phyloP scores from a whole-genome alignment of 2,329 filamentous ascomycete species.

The Lecanicillium sp. region DNA sequence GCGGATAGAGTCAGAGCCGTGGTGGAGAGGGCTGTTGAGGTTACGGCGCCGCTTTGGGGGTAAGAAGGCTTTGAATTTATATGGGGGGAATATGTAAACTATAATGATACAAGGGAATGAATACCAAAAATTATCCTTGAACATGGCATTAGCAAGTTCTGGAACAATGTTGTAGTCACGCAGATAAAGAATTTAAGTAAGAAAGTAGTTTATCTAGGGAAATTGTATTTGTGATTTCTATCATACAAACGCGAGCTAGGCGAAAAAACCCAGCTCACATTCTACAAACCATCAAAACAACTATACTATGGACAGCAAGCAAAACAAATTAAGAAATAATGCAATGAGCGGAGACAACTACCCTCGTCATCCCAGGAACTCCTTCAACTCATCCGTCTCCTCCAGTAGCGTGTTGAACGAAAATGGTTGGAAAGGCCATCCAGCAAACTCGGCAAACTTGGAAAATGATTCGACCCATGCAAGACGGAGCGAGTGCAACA shows the following conservation, averaged over 20 bases:
- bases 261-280: background rate
- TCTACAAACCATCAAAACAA: constrained; percentile 1
- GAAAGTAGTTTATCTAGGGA: no score
- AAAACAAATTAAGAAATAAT: constrained; percentile 11
- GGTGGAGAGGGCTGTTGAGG: constrained; percentile 82
- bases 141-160: no score
- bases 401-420: constrained; percentile 79
- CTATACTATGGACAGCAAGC: constrained; percentile 7
- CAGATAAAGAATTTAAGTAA: no score
- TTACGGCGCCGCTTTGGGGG: constrained; percentile 66
- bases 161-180: no score
- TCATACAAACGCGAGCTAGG: background rate
- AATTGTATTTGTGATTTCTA: constrained; percentile 1
- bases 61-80: constrained; percentile 17
- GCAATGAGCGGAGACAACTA: constrained; percentile 7
- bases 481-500: constrained; percentile 84
- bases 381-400: constrained; percentile 61
- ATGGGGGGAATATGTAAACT: background rate
- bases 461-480: constrained; percentile 98
- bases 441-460: constrained; percentile 91
- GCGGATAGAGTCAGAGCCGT: constrained; percentile 81
- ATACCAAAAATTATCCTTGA: no score
- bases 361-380: constrained; percentile 38
- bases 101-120: no score
- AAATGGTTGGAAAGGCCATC: constrained; percentile 80